Evolutionary conservation across 176 grass and related monocot genomes (phyloP), one percentile per base, ranked within the genome.

Genomic region (Eragrostis curvula): DNA sequence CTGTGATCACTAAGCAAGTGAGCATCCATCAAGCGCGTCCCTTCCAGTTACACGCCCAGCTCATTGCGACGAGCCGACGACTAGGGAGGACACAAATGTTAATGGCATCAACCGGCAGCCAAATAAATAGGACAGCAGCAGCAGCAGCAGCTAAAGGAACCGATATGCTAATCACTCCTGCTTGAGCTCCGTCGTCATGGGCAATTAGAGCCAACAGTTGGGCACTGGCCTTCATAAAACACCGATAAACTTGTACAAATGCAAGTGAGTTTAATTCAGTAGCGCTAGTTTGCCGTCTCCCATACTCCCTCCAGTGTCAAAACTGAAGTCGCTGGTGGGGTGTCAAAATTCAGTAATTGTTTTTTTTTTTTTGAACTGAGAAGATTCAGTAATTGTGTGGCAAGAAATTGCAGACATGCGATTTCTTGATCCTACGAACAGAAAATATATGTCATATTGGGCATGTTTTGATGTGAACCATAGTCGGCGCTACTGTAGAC

Each of bases 111-210:
- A 75, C 70, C 44, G 64, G 87, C 87, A 89, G 56, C 39, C 63
- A 70, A 53, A 89, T 85, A 85, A 89, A 85, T 89, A 77, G 82
- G 77, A 47, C 82, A 88, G 86, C 67, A 74, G 58, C 74, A 28
- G 41, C 74, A 44, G 23, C 59, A 62, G 24, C 59, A 6, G 43
- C 43, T 45, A 2, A n/a, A n/a, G 43, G 21, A 59, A 74, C 87
- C 61, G 58, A 79, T 73, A 51, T 57, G 46, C 50, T 18, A 65
- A 23, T 46, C 24, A 49, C 59, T 28, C 7, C 79, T 50, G 6
- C 18, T 36, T 48, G 61, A 73, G 66, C 68, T 66, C 40, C 87
- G 17, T 75, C 18, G 21, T 51, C 24, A 49, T 43, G 70, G 61
- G 15, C 75, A 68, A 80, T 62, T 61, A 74, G 62, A 68, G 32